Percentiles rank a stretch among this genome's conserved stretches.
Conservation (phyloP, 2,329 filamentous ascomycete genomes). For the Capronia americana region DNA sequence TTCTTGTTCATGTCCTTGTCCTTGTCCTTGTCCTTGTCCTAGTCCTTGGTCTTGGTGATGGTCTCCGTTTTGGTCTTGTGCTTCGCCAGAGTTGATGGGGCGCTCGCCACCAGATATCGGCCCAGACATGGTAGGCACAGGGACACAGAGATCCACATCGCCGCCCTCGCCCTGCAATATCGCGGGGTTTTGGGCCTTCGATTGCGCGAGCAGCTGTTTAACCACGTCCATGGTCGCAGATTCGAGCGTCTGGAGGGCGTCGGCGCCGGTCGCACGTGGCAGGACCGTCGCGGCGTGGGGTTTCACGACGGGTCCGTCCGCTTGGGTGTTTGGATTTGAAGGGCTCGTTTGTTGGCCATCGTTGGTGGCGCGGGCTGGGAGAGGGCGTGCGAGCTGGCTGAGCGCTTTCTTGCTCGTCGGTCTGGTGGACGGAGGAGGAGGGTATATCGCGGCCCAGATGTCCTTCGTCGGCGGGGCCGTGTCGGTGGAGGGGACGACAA, state of each 20-base stretch:
- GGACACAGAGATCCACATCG: slow-evolving; percentile 27
- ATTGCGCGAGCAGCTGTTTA: slow-evolving; percentile 31
- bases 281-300: slow-evolving; percentile 54
- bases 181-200: slow-evolving; percentile 20
- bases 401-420: slow-evolving; percentile 38
- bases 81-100: background rate
- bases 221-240: slow-evolving; percentile 38
- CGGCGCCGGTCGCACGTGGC: slow-evolving; percentile 48
- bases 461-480: slow-evolving; percentile 61
- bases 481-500: slow-evolving; percentile 66
- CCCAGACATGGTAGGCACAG: slow-evolving; percentile 11
- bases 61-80: too few species aligned
- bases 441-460: slow-evolving; percentile 65
- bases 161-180: slow-evolving; percentile 27
- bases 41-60: background rate
- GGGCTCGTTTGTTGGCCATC: too few species aligned
- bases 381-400: slow-evolving; percentile 20
- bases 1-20: background rate
- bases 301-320: slow-evolving; percentile 42
- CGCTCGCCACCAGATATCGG: background rate
- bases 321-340: too few species aligned
- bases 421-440: slow-evolving; percentile 20
- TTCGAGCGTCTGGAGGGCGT: slow-evolving; percentile 53
- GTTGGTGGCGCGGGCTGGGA: background rate
- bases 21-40: too few species aligned